Base-by-base conservation (phyloP, 331 rosid species). In the Quercus lobata region DNA sequence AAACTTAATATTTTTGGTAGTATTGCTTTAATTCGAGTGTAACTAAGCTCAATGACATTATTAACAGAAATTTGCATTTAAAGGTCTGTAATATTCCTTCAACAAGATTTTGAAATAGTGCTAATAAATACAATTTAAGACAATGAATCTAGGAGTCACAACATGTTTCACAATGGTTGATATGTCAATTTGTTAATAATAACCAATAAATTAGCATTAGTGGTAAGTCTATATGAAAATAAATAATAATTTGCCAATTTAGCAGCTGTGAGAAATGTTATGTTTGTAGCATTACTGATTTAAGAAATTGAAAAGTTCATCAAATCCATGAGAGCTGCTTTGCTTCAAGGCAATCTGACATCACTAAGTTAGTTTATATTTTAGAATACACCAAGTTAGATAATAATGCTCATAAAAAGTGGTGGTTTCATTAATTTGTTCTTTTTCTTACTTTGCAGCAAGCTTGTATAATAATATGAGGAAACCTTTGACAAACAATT, bases 401-500 rank as follows among this genome's bases (percentile, higher is more conserved):
- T 57, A 57, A 22, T 12, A 57, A 37, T 58, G 52, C 25, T 21
- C 49, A 29, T 18, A 68, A 27, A 55, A 34, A 41, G 60, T 17
- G 16, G 71, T 24, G 15, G 52, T 57, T 37, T 54, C 73, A 78
- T 75, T 11, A 32, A 35, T 17, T 5, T 81, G 24, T 27, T 80
- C 34, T 54, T 78, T 24, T 76, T 29, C 18, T 25, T 76, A 71
- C 62, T 85, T 27, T 82, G 84, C 94, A 95, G 98, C 94, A 80
- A 90, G 87, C 27, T 34, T 69, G 19, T 88, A 83, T 86, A 92
- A 89, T 66, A 95, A 93, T 90, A 41, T 90, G 88, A 84, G 73
- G 88, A 90, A 88, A 73, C 86, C 89, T 30, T 35, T 95, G 87
- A 91, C 97, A 34, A 90, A 93, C 86, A 88, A 82, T 89, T 83